Base-by-base conservation (phyloP, 345 rosid genomes). In the Brassica cretica region DNA sequence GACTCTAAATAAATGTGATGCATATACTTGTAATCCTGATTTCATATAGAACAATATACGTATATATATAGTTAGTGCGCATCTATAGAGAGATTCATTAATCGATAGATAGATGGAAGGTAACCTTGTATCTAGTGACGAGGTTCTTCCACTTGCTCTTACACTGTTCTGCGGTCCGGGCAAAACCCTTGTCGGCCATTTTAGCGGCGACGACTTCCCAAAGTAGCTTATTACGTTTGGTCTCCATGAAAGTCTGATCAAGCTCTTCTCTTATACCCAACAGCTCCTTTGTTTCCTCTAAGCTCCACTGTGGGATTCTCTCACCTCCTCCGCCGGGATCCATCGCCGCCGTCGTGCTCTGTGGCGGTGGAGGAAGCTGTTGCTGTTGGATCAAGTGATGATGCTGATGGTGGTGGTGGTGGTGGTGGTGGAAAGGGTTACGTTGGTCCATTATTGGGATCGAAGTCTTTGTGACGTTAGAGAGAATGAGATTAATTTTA, bases 81-180 rank as follows among this genome's bases (percentile, higher is more conserved):
- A 12, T 30, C 39, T 75, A 56, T 37, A 35, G 27, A 56, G 78
- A 75, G 30, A 27, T 37, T 37, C 24, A 30, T 32, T 71, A 12
- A 56, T 56, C 16, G 49, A 44, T 15, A 59, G 35, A 69, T 33
- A 79, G 6, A 44, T 39, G 24, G 59, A 63, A 59, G 51, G 19
- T 87, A 56, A 95, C 99, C 97, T 93, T 95, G 75, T 88, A 95
- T 72, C 99, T 90, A 19, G 98, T 95, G 74, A 93, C 93, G 66
- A 95, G 97, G 77, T 95, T 95, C 73, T 95, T 95, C 99, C 99
- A 95, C 84, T 95, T 95, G 89, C 98, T 91, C 85, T 93, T 95
- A 89, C 99, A 93, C 93, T 95, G 99, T 66, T 93, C 99, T 8
- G 97, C 78, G 84, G 96, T 95, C 1, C 99, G 97, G 77, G 78